A percentile compares a stretch with the other conserved stretches of the same genome.
These are phyloP conservation scores for Colletotrichum melonis DNA, from an alignment of 2,329 filamentous ascomycete genomes.

Conservation along the genomic window DNA sequence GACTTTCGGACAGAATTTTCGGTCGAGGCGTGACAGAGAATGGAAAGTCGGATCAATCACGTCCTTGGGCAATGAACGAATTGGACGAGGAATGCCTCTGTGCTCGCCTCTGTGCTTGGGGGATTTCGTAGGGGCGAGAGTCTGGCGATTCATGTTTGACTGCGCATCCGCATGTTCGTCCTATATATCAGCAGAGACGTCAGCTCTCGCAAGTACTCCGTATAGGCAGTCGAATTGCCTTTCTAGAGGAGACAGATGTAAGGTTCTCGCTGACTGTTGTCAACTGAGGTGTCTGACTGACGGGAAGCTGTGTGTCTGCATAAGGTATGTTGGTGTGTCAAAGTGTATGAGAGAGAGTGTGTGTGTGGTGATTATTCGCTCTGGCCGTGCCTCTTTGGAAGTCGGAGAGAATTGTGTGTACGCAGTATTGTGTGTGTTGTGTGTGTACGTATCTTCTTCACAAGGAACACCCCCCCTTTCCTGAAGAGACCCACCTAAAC, in stretches of 20 bases:
- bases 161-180: slow-evolving; percentile 3
- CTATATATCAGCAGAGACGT: neutral
- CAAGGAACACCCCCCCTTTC: neutral
- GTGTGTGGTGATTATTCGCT: neutral
- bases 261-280: slow-evolving; percentile 16
- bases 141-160: neutral
- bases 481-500: neutral
- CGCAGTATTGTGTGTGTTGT: neutral
- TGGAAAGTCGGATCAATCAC: neutral
- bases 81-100: neutral
- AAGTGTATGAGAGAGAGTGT: neutral
- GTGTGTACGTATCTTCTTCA: neutral
- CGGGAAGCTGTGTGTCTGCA: too few relatives aligned
- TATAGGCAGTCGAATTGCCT: neutral
- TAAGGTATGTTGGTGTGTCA: too few relatives aligned
- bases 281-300: neutral
- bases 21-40: neutral
- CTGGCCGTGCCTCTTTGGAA: neutral
- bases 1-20: slow-evolving; percentile 2
- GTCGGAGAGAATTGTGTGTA: too few relatives aligned
- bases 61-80: neutral
- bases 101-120: neutral
- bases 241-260: neutral
- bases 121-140: neutral
- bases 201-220: neutral